Base-by-base conservation (phyloP, 768 basidiomycete species). In the Leccinum longicurvipes region DNA sequence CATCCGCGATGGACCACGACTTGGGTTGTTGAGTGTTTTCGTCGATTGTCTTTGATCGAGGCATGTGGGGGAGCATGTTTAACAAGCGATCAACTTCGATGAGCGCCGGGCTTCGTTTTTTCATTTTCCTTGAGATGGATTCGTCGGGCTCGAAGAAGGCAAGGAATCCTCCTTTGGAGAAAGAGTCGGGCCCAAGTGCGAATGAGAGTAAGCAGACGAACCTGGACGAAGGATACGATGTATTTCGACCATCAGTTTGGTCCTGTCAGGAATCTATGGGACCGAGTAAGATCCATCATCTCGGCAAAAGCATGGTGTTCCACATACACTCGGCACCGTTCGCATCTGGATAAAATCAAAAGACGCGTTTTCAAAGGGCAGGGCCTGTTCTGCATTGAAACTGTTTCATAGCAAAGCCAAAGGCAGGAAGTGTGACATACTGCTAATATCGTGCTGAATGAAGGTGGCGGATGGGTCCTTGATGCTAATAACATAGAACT, bases 311-410 rank as follows among this genome's bases (percentile, higher is more conserved):
- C n/a, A 47, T 3, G 1, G n/a, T 23, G 17, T n/a, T 11, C 9
- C 19, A 25, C 54, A 3, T 32, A 55, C 53, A 28, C 57, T 58
- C 9, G 57, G 57, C 19, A 55, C 57, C 4, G 45, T 51, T 24
- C 57, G 34, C 57, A 58, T 58, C 24, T 58, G 57, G 12, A 58
- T 29, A 15, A 55, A 44, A 42, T 58, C 57, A 39, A 58, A 55
- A 12, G 54, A 58, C n/a, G 34, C 50, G 45, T 58, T 53, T 36
- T 55, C 41, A 6, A 58, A 58, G 10, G 57, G 53, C 6, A 58
- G 42, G 45, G 19, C 25, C 10, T 39, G 21, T n/a, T 47, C 55
- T 56, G 27, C 12, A 7, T 31, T 32, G 17, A 25, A 9, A 46
- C 6, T 1, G 17, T 34, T 21, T 17, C 17, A 14, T n/a, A 23